Conservation (phyloP, 768 basidiomycete species). For the Pleurotus djamor region DNA sequence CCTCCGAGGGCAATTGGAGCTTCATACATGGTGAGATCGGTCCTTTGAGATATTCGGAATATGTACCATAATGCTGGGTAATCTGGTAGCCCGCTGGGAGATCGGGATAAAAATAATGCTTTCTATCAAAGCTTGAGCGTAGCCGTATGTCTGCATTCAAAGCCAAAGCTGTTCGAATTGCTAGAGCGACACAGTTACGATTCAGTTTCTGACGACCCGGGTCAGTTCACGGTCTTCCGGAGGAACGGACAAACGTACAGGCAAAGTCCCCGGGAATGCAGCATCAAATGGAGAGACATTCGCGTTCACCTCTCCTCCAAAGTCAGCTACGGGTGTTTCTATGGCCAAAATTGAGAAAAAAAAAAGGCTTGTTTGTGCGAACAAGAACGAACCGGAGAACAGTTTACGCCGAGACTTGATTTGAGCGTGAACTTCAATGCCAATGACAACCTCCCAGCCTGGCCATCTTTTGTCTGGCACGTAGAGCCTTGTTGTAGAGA, state of each 20-base stretch:
- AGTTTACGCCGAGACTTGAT: slow-evolving; percentile 86
- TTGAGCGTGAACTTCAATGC: slow-evolving; percentile 95
- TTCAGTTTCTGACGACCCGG: slow-evolving; percentile 49
- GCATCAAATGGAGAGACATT: slow-evolving; percentile 81
- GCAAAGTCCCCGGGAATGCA: slow-evolving; percentile 90
- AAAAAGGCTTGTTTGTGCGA: neutral
- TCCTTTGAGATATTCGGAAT: neutral
- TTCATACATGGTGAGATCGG: slow-evolving; percentile 23
- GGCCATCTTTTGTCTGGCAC: slow-evolving; percentile 59
- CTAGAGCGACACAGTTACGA: slow-evolving; percentile 71
- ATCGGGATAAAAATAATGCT: slow-evolving; percentile 98
- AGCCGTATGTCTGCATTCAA: slow-evolving; percentile 62
- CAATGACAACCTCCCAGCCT: slow-evolving; percentile 88
- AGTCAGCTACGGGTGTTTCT: slow-evolving; percentile 40
- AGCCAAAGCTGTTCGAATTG: slow-evolving; percentile 78
- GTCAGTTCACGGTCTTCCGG: neutral
- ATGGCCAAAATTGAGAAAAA: neutral
- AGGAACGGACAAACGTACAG: slow-evolving; percentile 47
- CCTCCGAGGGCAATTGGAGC: slow-evolving; percentile 81
- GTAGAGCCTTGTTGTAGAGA: slow-evolving; percentile 30
- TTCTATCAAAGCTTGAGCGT: slow-evolving; percentile 87
- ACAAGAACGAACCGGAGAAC: slow-evolving; percentile 56
- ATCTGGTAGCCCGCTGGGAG: slow-evolving; percentile 96
- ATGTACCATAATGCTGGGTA: slow-evolving; percentile 86
- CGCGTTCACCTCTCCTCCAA: slow-evolving; percentile 60